Percentiles rank a stretch among this genome's conserved stretches.
phyloP scores from a whole-genome alignment of 495 filamentous ascomycete species.

The Durotheca rogersii region DNA sequence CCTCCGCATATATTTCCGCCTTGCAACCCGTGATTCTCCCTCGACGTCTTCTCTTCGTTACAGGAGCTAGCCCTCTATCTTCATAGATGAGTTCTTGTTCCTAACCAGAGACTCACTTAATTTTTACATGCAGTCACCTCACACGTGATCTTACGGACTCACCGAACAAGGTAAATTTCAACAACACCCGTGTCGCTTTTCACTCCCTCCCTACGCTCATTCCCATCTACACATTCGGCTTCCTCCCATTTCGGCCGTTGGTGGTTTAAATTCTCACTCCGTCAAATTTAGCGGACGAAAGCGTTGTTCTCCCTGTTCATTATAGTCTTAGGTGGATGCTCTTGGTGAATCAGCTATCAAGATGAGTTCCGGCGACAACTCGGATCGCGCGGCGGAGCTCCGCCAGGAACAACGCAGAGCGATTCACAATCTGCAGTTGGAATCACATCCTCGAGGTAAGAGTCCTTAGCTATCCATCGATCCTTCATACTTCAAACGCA shows the following conservation, averaged over 20 bases:
- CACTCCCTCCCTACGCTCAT: neutral
- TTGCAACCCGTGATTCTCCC: neutral
- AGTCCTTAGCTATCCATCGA: neutral
- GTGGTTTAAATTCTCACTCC: no score
- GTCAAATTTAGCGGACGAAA: no score
- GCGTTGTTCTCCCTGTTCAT: neutral
- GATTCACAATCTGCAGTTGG: neutral
- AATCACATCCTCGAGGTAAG: conserved; percentile 11
- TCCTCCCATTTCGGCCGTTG: neutral
- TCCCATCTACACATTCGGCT: neutral
- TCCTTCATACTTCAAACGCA: neutral
- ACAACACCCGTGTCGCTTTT: no score
- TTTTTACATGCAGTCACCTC: neutral
- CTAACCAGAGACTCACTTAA: neutral
- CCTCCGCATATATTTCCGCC: neutral
- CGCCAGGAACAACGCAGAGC: conserved; percentile 8
- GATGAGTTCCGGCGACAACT: conserved; percentile 5
- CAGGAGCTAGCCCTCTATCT: neutral
- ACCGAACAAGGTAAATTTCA: neutral
- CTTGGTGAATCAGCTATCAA: neutral
- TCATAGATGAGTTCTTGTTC: neutral
- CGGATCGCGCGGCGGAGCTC: conserved; percentile 14
- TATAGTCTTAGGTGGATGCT: neutral
- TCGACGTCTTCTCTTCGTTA: neutral
- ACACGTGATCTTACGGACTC: neutral